These are phyloP conservation scores for Linnemannia exigua DNA, from an alignment of 192 early-diverging fungal genomes.

Conservation along the genomic window DNA sequence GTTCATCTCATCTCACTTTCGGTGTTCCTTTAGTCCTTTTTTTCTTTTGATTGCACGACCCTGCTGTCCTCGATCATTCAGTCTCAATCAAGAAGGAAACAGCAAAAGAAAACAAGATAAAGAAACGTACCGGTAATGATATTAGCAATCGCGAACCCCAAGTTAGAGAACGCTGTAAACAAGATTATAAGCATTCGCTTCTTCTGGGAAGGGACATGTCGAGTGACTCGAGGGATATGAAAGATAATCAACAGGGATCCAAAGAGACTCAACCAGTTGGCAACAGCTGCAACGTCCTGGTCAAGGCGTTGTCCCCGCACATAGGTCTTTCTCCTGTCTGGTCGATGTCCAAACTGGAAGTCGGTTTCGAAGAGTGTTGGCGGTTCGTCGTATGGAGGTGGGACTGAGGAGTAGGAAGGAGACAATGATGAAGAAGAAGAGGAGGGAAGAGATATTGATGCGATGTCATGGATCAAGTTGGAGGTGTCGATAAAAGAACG, in stretches of 20 bases:
- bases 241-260: conserved; percentile 40
- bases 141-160: conserved; percentile 38
- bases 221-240: conserved; percentile 19
- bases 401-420: neutral
- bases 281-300: neutral
- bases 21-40: neutral
- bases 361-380: neutral
- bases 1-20: too few species aligned
- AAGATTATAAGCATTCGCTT: conserved; percentile 50
- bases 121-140: conserved; percentile 25
- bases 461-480: neutral
- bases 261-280: conserved; percentile 38
- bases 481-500: neutral
- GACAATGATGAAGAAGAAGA: neutral
- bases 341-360: neutral
- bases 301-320: neutral
- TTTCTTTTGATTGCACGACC: neutral
- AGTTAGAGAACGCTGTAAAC: conserved; percentile 46
- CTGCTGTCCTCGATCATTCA: neutral
- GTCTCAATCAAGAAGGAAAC: neutral
- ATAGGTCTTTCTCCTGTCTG: neutral
- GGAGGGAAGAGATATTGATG: neutral
- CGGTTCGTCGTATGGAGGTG: neutral
- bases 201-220: conserved; percentile 27
- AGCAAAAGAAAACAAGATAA: neutral